Base-by-base conservation (phyloP, 2,329 filamentous ascomycete species). In the Peltaster fructicola region DNA sequence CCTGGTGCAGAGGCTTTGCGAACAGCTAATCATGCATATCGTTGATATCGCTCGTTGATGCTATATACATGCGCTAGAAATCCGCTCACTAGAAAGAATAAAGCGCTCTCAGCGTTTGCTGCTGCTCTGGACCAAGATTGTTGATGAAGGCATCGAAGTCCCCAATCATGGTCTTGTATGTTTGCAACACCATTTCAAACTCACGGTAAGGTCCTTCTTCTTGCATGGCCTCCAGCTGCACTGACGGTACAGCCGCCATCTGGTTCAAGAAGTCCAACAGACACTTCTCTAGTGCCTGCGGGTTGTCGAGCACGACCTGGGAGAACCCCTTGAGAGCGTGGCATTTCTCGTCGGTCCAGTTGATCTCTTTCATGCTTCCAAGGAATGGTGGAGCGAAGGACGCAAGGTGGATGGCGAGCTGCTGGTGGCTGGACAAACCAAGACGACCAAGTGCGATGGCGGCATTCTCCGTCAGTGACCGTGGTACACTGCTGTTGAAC, bases 281-380 rank as follows among this genome's bases (percentile, higher is more conserved):
- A 30, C 73, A 77, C 38, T 74, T 74, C 53, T 95, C 88, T 69
- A 98, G 85, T 2, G 82, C 81, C 45, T 82, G 69, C 1, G 88
- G 88, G 43, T 95, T 95, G 44, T 72, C 69, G 33, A 77, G 66
- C 3, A 95, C 77, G 23, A 91, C 66, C 38, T 76, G 65, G 27
- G 79, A 78, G 54, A 98, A 93, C 0, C 88, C 88, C 41, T 80
- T 72, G 49, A 95, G 80, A 0, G 88, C 85, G 14, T 84, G 84
- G 1, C 78, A 81, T 56, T 98, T 98, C 53, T 98, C 88, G 32
- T 91, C 79, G 3, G 81, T 85, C 43, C 79, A 74, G 25, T 81
- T 75, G 15, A 95, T 75, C 34, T 81, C 77, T 31, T 70, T 67
- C 66, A 98, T 90, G 3, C 74, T 70, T 25, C 60, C 63, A 26